These are phyloP conservation scores for Limnomonas spitsbergensis DNA, from an alignment of 139 green algal genomes.

Conservation along the genomic window DNA sequence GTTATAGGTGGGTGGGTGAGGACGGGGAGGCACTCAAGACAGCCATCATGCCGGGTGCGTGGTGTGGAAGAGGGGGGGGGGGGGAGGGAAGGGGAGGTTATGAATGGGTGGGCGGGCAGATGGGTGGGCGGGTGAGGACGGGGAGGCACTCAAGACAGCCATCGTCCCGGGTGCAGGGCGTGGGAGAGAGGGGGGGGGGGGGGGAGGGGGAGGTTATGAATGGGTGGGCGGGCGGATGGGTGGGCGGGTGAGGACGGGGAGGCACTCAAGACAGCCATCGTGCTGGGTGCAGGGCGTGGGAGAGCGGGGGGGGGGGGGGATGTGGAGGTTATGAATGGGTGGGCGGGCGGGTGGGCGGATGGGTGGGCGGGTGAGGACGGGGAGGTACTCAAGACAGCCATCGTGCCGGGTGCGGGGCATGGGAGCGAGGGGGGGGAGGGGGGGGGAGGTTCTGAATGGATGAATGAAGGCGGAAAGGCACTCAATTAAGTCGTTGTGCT, in stretches of 20 bases:
- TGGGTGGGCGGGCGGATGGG: conserved; percentile 20
- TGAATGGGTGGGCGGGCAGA: too few species aligned
- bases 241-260: conserved; percentile 56
- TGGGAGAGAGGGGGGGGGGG: too few species aligned
- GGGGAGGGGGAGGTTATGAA: not conserved
- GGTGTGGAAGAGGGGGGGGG: not conserved
- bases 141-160: conserved; percentile 56
- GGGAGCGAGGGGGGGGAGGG: too few species aligned
- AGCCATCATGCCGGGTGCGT: conserved; percentile 57
- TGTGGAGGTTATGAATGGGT: not conserved
- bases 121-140: conserved; percentile 51
- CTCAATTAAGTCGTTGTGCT: conserved; percentile 59
- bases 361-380: conserved; percentile 61
- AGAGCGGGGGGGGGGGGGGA: not conserved
- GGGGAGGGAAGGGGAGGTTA: not conserved
- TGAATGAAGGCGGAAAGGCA: conserved; percentile 67
- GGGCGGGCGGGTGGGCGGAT: conserved; percentile 71
- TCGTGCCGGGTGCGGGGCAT: conserved; percentile 50
- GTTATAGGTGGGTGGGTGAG: too few species aligned
- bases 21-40: conserved; percentile 68
- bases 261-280: conserved; percentile 62
- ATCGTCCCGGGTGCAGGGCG: conserved; percentile 51
- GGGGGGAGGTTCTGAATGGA: not conserved
- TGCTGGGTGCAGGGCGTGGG: conserved; percentile 37
- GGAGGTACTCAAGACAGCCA: conserved; percentile 56